phyloP scores from a whole-genome alignment of 78 protist genomes.

The Pigoraptor vietnamica region DNA sequence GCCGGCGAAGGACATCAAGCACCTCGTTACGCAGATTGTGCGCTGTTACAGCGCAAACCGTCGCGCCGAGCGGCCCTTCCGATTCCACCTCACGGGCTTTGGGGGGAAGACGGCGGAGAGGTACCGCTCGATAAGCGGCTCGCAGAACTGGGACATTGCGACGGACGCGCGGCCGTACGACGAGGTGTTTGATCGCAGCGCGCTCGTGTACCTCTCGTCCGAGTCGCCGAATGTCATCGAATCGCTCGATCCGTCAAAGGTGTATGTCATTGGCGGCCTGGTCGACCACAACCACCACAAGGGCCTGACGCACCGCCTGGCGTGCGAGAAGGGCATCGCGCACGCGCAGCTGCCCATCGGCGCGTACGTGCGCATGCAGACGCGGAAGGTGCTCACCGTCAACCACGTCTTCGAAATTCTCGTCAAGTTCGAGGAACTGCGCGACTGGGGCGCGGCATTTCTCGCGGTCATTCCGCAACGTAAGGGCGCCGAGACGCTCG shows the following conservation, averaged over 20 bases:
- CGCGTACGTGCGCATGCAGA: conserved; percentile 37
- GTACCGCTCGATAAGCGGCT: background rate
- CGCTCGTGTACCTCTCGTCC: conserved; percentile 16
- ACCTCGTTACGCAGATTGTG: background rate
- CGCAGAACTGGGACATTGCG: background rate
- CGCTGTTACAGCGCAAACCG: conserved; percentile 15
- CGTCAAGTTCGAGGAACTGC: background rate
- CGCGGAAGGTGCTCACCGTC: conserved; percentile 52
- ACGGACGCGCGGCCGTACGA: background rate
- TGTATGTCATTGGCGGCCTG: conserved; percentile 67
- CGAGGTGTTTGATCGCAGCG: background rate
- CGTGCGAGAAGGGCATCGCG: conserved; percentile 41
- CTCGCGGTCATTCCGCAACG: background rate
- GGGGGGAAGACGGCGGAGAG: background rate
- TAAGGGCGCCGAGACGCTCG: no score
- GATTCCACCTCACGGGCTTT: background rate
- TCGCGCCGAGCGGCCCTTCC: background rate
- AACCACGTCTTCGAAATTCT: conserved; percentile 69
- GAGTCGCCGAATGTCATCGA: conserved; percentile 49
- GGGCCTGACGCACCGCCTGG: conserved; percentile 37
- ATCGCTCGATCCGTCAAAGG: conserved; percentile 33
- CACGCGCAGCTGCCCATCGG: conserved; percentile 60
- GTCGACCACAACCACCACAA: conserved; percentile 72
- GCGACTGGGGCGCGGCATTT: background rate
- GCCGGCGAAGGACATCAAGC: background rate